A percentile compares a stretch with the other conserved stretches of the same genome.
phyloP scores from a whole-genome alignment of 2,329 filamentous ascomycete species.

The Penicillium sp. region DNA sequence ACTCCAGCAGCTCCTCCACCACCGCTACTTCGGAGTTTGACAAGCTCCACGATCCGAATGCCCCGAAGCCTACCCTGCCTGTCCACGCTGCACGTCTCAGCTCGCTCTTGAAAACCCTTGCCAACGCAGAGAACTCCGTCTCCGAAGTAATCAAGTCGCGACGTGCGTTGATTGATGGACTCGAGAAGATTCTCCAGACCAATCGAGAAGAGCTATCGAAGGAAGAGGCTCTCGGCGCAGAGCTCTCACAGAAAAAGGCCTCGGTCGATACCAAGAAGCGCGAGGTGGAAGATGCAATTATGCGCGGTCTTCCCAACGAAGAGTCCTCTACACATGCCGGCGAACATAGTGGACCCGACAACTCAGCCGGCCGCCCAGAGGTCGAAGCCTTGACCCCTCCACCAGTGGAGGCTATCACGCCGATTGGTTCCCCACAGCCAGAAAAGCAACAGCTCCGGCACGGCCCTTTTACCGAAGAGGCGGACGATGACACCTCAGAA shows the following conservation, averaged over 20 bases:
- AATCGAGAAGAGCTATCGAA: constrained; percentile 67
- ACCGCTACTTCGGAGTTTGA: constrained; percentile 79
- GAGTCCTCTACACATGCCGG: constrained; percentile 50
- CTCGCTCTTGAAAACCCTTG: constrained; percentile 83
- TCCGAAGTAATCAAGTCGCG: constrained; percentile 86
- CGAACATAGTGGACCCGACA: constrained; percentile 30
- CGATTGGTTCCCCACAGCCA: constrained; percentile 50
- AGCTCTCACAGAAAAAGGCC: constrained; percentile 64
- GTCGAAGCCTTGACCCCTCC: constrained; percentile 87
- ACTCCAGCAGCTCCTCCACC: constrained; percentile 65
- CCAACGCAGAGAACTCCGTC: constrained; percentile 83
- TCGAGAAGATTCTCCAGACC: constrained; percentile 77
- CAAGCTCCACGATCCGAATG: constrained; percentile 72
- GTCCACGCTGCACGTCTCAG: constrained; percentile 89
- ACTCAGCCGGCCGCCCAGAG: constrained; percentile 61
- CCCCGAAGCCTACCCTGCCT: constrained; percentile 72
- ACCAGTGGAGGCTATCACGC: constrained; percentile 56
- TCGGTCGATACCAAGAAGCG: constrained; percentile 79
- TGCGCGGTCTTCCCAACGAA: constrained; percentile 72
- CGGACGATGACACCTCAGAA: constrained; percentile 9
- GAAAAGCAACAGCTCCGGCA: constrained; percentile 35
- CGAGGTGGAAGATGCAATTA: constrained; percentile 87
- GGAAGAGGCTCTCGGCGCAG: constrained; percentile 66
- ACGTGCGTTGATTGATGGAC: constrained; percentile 69
- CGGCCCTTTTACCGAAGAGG: constrained; percentile 20